Evolutionary conservation across 139 green algal species (phyloP), one percentile per base, ranked within the genome.

Genomic region (Raphidocelis subcapitata): DNA sequence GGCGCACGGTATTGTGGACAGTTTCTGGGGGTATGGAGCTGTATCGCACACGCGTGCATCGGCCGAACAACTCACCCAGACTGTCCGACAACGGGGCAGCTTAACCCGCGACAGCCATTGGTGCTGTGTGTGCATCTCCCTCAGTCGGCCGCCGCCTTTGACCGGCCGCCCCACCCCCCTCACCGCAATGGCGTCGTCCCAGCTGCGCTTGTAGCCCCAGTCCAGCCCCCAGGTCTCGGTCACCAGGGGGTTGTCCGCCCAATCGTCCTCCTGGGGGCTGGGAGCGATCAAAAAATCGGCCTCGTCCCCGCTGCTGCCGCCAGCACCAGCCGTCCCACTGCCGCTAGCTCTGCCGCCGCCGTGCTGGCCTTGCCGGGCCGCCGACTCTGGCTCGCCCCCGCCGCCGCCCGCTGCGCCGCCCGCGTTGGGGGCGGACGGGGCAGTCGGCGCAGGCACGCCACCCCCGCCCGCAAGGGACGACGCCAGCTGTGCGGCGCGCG

Each of bases 211-310:
- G 74, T 93, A 95, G 16, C 73, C 69, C 8, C 33, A n/a, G 18
- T 76, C 72, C 1, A 88, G 75, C 8, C 69, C 90, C 77, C 83
- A 88, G 14, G 85, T 90, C 51, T 60, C 46, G 1, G 72, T 71
- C 29, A 97, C 82, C 70, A 94, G 91, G 2, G 92, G 89, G 72
- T 96, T 90, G 69, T 95, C 87, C 32, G 67, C 24, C 84, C 91
- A 97, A 79, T 95, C 91, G 61, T 88, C 73, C 10, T 60, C 33
- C 31, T 84, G 76, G 10, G 61, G 28, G 56, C 63, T 31, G 74
- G 73, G 36, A 63, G 31, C 51, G n/a, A 20, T 29, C 2, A 44
- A 20, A 24, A 20, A 5, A 23, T 14, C n/a, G 18, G 37, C 24
- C 26, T 51, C 32, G 21, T 14, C 46, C 74, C 36, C 54, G 49